Percentiles rank a stretch among this genome's conserved stretches.
Evolutionary conservation across 1,284 basidiomycete genomes (phyloP).

Genomic region (Prillingera fragicola): DNA sequence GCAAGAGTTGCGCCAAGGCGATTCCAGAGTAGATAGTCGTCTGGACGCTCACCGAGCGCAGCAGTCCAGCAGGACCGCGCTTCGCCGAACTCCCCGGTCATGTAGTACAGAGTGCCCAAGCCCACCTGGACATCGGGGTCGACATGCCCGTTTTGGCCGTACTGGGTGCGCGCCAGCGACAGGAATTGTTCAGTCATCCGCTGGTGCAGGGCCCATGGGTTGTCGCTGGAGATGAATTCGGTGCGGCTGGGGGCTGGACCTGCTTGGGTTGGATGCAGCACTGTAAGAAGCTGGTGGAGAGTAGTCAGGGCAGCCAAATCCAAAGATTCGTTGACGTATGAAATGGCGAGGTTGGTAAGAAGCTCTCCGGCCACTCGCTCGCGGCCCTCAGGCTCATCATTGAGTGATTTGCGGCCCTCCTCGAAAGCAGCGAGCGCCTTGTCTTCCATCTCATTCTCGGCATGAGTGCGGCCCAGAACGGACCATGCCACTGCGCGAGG

Average conservation of each 20-base stretch:
- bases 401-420: conserved; percentile 69
- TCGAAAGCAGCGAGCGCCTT: conserved; percentile 55
- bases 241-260: conserved; percentile 40
- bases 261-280: conserved; percentile 64
- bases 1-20: conserved; percentile 93
- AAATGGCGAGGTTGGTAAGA: conserved; percentile 87
- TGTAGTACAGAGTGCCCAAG: conserved; percentile 90
- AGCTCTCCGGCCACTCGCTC: conserved; percentile 67
- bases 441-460: conserved; percentile 80
- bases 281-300: conserved; percentile 78
- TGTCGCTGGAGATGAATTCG: conserved; percentile 39
- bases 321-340: conserved; percentile 92
- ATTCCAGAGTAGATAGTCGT: conserved; percentile 92
- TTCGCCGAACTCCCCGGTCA: conserved; percentile 49
- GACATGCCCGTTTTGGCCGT: conserved; percentile 58
- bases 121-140: conserved; percentile 93
- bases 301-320: conserved; percentile 83
- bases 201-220: conserved; percentile 80
- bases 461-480: conserved; percentile 83
- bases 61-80: conserved; percentile 82
- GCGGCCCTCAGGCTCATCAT: conserved; percentile 58
- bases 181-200: conserved; percentile 80
- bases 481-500: conserved; percentile 71
- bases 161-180: conserved; percentile 72
- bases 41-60: conserved; percentile 71